Evolutionary conservation across 306 rosid species (phyloP).

Genomic region (Echinosophora koreensis): DNA sequence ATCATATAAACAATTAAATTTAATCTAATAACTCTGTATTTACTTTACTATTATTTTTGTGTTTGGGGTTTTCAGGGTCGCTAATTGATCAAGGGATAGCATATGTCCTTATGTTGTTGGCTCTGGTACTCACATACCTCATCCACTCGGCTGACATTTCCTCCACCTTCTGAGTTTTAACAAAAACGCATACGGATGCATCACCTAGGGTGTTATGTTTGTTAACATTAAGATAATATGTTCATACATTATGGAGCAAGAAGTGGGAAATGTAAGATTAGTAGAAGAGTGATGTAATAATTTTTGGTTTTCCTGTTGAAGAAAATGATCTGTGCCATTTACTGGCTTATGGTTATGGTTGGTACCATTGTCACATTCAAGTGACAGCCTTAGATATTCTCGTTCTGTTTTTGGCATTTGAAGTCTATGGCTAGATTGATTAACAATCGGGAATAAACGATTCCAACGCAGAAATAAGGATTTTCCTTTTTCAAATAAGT

Average conservation of each 20-base stretch:
- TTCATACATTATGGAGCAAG: not conserved
- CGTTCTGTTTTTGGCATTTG: not conserved
- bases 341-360: not conserved
- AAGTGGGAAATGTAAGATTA: slow-evolving; percentile 1
- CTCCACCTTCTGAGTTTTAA: slow-evolving; percentile 43
- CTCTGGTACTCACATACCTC: slow-evolving; percentile 67
- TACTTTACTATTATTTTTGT: not conserved
- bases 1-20: not conserved
- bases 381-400: slow-evolving; percentile 2
- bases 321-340: slow-evolving; percentile 9
- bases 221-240: not conserved
- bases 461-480: not conserved
- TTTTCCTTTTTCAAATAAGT: not conserved
- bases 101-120: slow-evolving; percentile 66
- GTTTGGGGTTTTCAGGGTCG: slow-evolving; percentile 53
- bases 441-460: not conserved
- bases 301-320: slow-evolving; percentile 22
- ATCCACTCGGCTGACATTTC: slow-evolving; percentile 64
- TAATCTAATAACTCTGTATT: not conserved
- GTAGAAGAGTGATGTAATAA: slow-evolving; percentile 8
- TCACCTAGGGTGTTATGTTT: not conserved
- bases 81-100: slow-evolving; percentile 80
- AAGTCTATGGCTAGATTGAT: not conserved
- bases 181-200: not conserved
- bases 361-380: slow-evolving; percentile 31